Conservation (phyloP, 805 yeast species). For the Clavispora fructus region DNA sequence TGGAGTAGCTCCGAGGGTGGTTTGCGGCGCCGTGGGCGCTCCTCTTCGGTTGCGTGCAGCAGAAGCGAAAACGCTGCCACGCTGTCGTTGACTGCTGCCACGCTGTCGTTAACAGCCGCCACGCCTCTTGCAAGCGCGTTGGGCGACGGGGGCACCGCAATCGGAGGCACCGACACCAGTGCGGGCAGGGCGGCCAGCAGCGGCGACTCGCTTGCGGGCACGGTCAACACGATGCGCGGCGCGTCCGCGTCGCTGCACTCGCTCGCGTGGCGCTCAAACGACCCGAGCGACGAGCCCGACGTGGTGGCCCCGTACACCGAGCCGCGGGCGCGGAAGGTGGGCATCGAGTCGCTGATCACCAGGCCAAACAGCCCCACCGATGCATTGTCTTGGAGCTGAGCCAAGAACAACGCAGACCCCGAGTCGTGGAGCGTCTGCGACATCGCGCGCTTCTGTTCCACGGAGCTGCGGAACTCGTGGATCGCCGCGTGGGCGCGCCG, state of each 20-base stretch:
- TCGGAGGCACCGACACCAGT: constrained; percentile 15
- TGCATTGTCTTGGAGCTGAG: constrained; percentile 3
- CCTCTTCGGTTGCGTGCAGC: constrained; percentile 2
- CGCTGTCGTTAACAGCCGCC: constrained; percentile 5
- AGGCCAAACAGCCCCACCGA: constrained; percentile 4
- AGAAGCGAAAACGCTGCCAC: constrained; percentile 12
- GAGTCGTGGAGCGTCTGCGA: constrained; percentile 8
- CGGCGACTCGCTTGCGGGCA: background rate
- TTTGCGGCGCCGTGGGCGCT: constrained; percentile 6
- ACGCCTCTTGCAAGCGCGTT: constrained; percentile 22
- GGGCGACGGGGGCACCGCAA: constrained; percentile 24
- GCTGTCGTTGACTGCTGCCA: constrained; percentile 1
- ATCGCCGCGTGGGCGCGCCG: constrained; percentile 19
- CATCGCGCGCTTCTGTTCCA: constrained; percentile 29
- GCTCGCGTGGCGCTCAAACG: background rate
- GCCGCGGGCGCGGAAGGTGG: background rate
- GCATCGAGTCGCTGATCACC: background rate
- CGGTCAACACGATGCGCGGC: background rate
- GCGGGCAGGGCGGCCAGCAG: background rate
- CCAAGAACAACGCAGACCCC: background rate
- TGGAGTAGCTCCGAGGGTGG: background rate
- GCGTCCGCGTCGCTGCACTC: background rate
- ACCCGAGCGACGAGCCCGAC: constrained; percentile 20
- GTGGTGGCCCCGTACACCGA: constrained; percentile 6
- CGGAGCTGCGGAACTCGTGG: constrained; percentile 31